phyloP scores from a whole-genome alignment of 2,329 filamentous ascomycete species.

The Botryotinia convoluta region DNA sequence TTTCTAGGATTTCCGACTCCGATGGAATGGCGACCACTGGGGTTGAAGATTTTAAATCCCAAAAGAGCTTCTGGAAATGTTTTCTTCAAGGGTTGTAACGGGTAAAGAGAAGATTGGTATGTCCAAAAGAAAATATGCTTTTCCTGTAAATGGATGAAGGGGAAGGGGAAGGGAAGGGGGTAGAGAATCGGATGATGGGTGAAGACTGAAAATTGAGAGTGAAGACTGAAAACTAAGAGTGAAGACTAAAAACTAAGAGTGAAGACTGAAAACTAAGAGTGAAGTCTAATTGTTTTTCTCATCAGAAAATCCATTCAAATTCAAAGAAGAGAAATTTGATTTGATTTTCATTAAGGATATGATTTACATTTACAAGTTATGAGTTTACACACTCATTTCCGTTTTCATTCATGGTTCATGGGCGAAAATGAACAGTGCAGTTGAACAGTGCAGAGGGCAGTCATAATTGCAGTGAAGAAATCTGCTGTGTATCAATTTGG shows the following conservation, averaged over 20 bases:
- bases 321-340: background rate
- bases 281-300: background rate
- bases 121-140: background rate
- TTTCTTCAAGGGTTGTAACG: background rate
- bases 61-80: background rate
- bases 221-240: background rate
- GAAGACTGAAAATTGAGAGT: background rate
- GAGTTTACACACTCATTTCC: background rate
- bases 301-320: background rate
- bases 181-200: background rate
- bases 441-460: background rate
- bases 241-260: background rate
- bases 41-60: background rate
- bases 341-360: background rate
- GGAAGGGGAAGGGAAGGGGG: background rate
- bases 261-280: background rate
- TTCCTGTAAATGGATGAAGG: background rate
- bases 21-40: conserved; percentile 2
- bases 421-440: background rate
- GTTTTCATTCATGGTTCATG: conserved; percentile 2
- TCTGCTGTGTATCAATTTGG: background rate
- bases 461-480: background rate
- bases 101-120: background rate
- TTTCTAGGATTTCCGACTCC: background rate
- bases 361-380: background rate